A percentile compares a stretch with the other conserved stretches of the same genome.
Evolutionary conservation across 176 grass and related monocot genomes (phyloP).

Genomic region (Aegilops longissima): DNA sequence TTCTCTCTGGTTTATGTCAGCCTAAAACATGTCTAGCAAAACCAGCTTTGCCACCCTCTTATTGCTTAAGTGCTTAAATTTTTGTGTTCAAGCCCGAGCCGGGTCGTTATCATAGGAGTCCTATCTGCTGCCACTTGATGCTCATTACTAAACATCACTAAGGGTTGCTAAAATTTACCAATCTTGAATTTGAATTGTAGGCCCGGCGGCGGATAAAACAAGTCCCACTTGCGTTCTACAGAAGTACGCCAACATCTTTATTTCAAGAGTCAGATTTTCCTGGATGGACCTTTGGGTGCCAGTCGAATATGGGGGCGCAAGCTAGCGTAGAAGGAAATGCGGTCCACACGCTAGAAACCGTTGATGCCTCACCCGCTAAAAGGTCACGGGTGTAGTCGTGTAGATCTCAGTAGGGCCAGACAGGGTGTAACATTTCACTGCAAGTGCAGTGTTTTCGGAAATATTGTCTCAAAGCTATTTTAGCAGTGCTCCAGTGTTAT

Average conservation of each 20-base stretch:
- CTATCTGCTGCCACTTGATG: constrained; percentile 17
- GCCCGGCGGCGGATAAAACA: constrained; percentile 84
- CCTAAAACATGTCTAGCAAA: not conserved
- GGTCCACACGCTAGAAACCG: constrained; percentile 2
- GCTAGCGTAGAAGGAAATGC: constrained; percentile 23
- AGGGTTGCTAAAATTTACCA: constrained; percentile 1
- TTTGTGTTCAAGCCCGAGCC: not conserved
- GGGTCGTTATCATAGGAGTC: not conserved
- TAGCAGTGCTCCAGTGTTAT: not conserved
- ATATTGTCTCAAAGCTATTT: not conserved
- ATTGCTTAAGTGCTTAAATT: not conserved
- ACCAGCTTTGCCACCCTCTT: not conserved
- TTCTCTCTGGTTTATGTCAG: not conserved
- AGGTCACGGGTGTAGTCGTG: constrained; percentile 24
- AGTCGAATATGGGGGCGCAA: constrained; percentile 22
- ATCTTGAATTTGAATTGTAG: constrained; percentile 54
- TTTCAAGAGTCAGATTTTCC: constrained; percentile 81
- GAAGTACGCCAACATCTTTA: constrained; percentile 61
- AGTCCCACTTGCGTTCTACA: constrained; percentile 93
- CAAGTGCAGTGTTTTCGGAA: not conserved
- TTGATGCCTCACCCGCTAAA: constrained; percentile 33
- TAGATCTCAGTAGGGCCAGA: constrained; percentile 28
- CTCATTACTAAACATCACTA: not conserved
- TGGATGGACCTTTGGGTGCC: constrained; percentile 64
- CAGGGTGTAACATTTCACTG: constrained; percentile 16